Evolutionary conservation across 78 protist genomes (phyloP).

Genomic region (Monocercomonoides exilis): DNA sequence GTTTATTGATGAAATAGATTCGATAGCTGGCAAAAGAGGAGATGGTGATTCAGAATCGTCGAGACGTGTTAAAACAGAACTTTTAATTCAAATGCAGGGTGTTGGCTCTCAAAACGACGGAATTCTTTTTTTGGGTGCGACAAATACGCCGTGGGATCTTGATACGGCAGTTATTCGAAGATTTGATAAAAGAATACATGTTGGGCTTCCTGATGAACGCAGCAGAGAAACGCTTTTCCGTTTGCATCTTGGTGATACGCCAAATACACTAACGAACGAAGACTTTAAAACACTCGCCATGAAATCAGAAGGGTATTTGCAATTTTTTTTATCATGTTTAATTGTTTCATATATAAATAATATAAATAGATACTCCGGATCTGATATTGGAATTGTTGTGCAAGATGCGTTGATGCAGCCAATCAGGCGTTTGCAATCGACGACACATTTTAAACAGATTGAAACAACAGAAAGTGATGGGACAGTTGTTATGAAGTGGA

Average conservation of each 20-base stretch:
- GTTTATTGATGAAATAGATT: slow-evolving; percentile 97
- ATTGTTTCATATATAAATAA: too few relatives aligned
- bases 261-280: background rate
- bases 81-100: slow-evolving; percentile 93
- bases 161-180: slow-evolving; percentile 94
- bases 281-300: background rate
- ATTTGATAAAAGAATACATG: slow-evolving; percentile 58
- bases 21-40: slow-evolving; percentile 66
- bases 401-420: slow-evolving; percentile 80
- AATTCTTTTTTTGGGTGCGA: slow-evolving; percentile 95
- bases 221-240: slow-evolving; percentile 75
- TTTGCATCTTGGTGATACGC: slow-evolving; percentile 60
- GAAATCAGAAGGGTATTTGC: background rate
- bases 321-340: too few relatives aligned
- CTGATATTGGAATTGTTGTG: slow-evolving; percentile 75
- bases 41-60: slow-evolving; percentile 83
- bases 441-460: slow-evolving; percentile 83
- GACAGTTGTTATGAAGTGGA: too few relatives aligned
- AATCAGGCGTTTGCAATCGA: slow-evolving; percentile 73
- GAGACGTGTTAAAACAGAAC: slow-evolving; percentile 93
- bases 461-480: too few relatives aligned
- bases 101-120: slow-evolving; percentile 72
- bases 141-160: slow-evolving; percentile 86
- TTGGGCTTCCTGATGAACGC: slow-evolving; percentile 68
- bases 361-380: slow-evolving; percentile 84